Base-by-base conservation (phyloP, 805 yeast species). In the Ogataea salicorniae region DNA sequence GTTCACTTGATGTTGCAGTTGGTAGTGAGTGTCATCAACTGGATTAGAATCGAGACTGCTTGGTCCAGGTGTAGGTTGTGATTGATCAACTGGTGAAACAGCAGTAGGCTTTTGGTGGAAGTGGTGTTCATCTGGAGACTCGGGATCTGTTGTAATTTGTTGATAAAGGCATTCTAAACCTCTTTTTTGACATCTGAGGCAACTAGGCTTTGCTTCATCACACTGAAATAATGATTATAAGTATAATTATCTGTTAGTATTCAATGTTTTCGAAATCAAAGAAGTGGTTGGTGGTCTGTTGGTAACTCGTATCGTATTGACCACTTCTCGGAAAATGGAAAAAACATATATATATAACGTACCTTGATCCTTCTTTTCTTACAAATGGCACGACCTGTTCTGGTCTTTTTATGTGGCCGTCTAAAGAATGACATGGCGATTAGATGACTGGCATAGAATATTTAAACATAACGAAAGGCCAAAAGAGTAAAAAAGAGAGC, bases 341-440 rank as follows among this genome's bases (percentile, higher is more conserved):
- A 23, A 11, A n/a, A n/a, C n/a, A n/a, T n/a, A 16, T 36, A 22
- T 40, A 14, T 18, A 17, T 11, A 7, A 52, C 63, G n/a, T 44
- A 58, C 63, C 46, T 59, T 59, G 22, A 59, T 51, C 31, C 60
- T 41, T 31, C 63, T 43, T 34, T 42, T 47, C 36, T 59, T 59
- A 49, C 63, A 59, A 6, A 48, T 48, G 18, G 43, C 17, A 41
- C 63, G 58, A 2, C 63, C 63, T 9, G 61, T 55, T 33, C 57
- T 53, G 23, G 61, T 53, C 49, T 59, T 59, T 39, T 53, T 57
- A 45, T 59, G 62, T 0, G 60, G 58, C 42, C 59, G 51, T 45
- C 63, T 46, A 36, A 53, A 37, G 39, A 49, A 51, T 11, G 61
- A 47, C 59, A 53, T 57, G 6, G 14, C 18, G 18, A 13, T 16